Evolutionary conservation across 805 yeast species (phyloP).

Genomic region (Zygoascus bituminiphila): DNA sequence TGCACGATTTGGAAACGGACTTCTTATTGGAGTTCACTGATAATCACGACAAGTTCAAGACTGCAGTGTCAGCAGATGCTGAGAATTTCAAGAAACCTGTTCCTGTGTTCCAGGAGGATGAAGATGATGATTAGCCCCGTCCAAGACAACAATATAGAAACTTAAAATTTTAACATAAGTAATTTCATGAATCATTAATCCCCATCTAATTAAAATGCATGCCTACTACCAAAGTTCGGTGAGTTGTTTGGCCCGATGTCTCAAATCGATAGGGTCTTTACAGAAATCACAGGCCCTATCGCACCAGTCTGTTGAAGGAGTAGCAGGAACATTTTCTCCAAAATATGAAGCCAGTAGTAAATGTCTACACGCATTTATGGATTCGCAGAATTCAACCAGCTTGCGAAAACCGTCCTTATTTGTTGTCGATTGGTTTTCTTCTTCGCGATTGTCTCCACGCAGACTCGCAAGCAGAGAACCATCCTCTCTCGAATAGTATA

Average conservation of each 20-base stretch:
- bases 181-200: background rate
- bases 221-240: background rate
- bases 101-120: conserved; percentile 8
- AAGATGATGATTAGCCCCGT: conserved; percentile 1
- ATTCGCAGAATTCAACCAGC: background rate
- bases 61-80: conserved; percentile 36
- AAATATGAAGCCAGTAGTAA: background rate
- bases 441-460: background rate
- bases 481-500: conserved; percentile 75
- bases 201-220: background rate
- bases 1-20: conserved; percentile 87
- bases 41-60: conserved; percentile 37
- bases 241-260: background rate
- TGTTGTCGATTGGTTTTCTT: background rate
- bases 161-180: background rate
- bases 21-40: conserved; percentile 71
- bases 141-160: background rate
- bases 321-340: conserved; percentile 1
- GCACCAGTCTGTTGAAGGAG: background rate
- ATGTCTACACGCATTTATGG: background rate
- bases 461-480: conserved; percentile 61
- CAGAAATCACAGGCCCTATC: conserved; percentile 2
- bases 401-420: background rate
- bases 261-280: background rate
- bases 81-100: conserved; percentile 17